A percentile compares a stretch with the other conserved stretches of the same genome.
These are phyloP conservation scores for Lachnellula arida DNA, from an alignment of 2,329 filamentous ascomycete genomes.

Conservation along the genomic window DNA sequence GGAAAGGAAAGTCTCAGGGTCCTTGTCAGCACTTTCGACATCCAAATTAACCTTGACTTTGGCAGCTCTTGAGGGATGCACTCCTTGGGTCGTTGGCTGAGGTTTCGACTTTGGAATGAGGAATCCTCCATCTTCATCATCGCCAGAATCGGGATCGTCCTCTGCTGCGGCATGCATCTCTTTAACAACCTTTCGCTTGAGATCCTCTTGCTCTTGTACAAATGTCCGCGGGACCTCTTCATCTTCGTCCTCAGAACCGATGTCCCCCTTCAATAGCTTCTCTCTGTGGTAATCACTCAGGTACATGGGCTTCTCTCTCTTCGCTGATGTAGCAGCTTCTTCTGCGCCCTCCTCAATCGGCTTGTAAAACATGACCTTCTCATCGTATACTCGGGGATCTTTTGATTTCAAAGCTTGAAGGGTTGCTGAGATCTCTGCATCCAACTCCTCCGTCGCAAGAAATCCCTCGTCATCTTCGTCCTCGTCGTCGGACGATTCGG, in stretches of 20 bases:
- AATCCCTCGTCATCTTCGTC: constrained; percentile 89
- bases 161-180: constrained; percentile 67
- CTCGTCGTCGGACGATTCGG: constrained; percentile 68
- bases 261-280: constrained; percentile 72
- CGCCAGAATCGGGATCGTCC: constrained; percentile 40
- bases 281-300: constrained; percentile 88
- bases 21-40: constrained; percentile 72
- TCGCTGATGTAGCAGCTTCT: constrained; percentile 37
- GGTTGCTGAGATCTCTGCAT: constrained; percentile 82
- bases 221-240: constrained; percentile 62
- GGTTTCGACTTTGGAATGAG: constrained; percentile 63
- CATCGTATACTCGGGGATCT: constrained; percentile 87
- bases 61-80: constrained; percentile 53
- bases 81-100: constrained; percentile 37
- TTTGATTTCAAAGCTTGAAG: constrained; percentile 84
- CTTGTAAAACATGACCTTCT: constrained; percentile 71
- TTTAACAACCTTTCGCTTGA: constrained; percentile 72
- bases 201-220: constrained; percentile 78
- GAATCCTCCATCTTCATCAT: constrained; percentile 56
- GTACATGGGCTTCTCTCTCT: constrained; percentile 79
- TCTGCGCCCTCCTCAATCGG: constrained; percentile 51
- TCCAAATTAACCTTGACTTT: constrained; percentile 55
- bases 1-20: constrained; percentile 88
- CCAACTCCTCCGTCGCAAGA: constrained; percentile 77
- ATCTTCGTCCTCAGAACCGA: constrained; percentile 55